Conservation (phyloP, 2,329 filamentous ascomycete species). For the Cladosporium phlei region DNA sequence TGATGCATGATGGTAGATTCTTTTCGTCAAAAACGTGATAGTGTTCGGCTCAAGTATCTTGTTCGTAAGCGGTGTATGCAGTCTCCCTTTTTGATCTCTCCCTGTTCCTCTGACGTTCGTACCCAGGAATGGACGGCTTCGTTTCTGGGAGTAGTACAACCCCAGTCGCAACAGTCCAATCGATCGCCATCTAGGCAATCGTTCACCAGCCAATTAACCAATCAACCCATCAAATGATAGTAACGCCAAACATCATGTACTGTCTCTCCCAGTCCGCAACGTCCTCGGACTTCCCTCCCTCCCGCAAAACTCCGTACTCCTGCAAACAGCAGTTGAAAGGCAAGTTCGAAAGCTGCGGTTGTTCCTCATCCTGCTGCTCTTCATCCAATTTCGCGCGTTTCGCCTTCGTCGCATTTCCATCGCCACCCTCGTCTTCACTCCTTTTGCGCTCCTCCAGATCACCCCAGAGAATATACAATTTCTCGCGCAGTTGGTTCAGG, state of each 20-base stretch:
- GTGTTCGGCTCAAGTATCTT: too few relatives aligned
- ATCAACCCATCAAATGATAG: conserved; percentile 3
- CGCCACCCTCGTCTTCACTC: conserved; percentile 14
- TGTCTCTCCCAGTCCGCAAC: conserved; percentile 9
- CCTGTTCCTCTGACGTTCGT: too few relatives aligned
- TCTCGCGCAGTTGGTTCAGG: conserved; percentile 58
- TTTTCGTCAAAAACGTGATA: too few relatives aligned
- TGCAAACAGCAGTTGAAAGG: conserved; percentile 44
- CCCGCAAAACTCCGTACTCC: conserved; percentile 36
- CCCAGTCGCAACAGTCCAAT: too few relatives aligned
- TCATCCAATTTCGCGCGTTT: conserved; percentile 1
- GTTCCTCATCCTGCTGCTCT: not conserved
- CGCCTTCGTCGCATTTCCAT: conserved; percentile 8
- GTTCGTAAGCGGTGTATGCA: too few relatives aligned
- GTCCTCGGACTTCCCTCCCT: not conserved
- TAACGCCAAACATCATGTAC: conserved; percentile 12
- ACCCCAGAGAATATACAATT: conserved; percentile 77
- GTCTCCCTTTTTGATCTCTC: too few relatives aligned
- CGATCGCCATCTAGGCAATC: too few relatives aligned
- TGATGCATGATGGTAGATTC: too few relatives aligned
- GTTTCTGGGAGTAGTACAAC: too few relatives aligned
- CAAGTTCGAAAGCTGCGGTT: conserved; percentile 35
- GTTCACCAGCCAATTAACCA: too few relatives aligned
- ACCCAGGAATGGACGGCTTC: too few relatives aligned
- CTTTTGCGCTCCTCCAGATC: conserved; percentile 69